Evolutionary conservation across 768 basidiomycete genomes (phyloP), one percentile per base, ranked within the genome.

Genomic region (Hirschioporus abietinus): DNA sequence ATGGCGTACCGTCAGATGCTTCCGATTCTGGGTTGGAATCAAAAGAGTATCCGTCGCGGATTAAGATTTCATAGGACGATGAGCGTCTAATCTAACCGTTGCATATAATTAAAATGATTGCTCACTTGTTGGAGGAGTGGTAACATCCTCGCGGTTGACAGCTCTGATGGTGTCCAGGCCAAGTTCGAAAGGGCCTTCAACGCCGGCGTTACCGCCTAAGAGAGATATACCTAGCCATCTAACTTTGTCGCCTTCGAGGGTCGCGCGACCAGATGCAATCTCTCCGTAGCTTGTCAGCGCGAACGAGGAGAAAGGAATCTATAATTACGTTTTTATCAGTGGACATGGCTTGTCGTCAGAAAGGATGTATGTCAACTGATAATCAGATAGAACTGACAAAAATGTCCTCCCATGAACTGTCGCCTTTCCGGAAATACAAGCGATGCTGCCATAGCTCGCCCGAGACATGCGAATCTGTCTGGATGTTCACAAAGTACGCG

Each of bases 391-490:
- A 27, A 82, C 88, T 71, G 69, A 92, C 93, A 72, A 88, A 88
- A 18, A 96, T 75, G 71, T 93, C 88, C 74, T 95, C 90, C 94
- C 94, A 96, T 4, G 80, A 78, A 26, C 86, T 83, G 66, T 88
- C 84, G 27, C 80, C 78, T 65, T 85, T 83, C 63, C 83, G 80
- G 74, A 95, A 91, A 77, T 86, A 92, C n/a, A 99, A 80, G 35
- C 93, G 85, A 71, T 98, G 95, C 74, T 97, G 96, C 89, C 92
- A 99, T n/a, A 99, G 79, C 74, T 96, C 94, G 42, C 88, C 90
- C 63, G 87, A 84, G 63, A 92, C 81, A 59, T 86, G 83, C 0
- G 92, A 91, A 64, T 94, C 91, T 1, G 95, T 96, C 75, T 97
- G 95, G 60, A 98, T 79, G 77, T 99, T 98, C 62, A 94, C 90